Percentiles rank a stretch among this genome's conserved stretches.
phyloP scores from a whole-genome alignment of 2,329 filamentous ascomycete species.

The Gnomoniopsis smithogilvyi region DNA sequence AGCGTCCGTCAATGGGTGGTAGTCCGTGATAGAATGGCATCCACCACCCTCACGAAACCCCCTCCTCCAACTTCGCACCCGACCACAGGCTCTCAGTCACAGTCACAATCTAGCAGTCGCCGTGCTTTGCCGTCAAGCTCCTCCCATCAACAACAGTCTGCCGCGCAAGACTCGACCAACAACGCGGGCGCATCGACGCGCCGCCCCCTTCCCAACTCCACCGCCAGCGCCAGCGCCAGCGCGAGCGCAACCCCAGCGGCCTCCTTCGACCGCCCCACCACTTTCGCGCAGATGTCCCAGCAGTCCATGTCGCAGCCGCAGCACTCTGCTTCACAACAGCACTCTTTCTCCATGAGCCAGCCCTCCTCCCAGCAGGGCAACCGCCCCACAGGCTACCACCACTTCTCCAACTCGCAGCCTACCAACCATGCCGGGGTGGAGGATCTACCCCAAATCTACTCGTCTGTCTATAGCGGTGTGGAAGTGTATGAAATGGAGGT shows the following conservation, averaged over 20 bases:
- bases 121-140: conserved; percentile 24
- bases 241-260: not conserved
- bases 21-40: conserved; percentile 30
- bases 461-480: conserved; percentile 89
- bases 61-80: conserved; percentile 18
- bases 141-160: conserved; percentile 2
- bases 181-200: not conserved
- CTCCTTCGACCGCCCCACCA: conserved; percentile 19
- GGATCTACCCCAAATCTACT: conserved; percentile 57
- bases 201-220: conserved; percentile 9
- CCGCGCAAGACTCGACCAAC: not conserved
- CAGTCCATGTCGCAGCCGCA: conserved; percentile 26
- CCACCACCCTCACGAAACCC: conserved; percentile 31
- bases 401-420: conserved; percentile 34
- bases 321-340: conserved; percentile 47
- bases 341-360: conserved; percentile 57
- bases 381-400: conserved; percentile 34
- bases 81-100: conserved; percentile 19
- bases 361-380: conserved; percentile 42
- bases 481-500: conserved; percentile 99
- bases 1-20: conserved; percentile 16
- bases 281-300: conserved; percentile 23
- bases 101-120: not conserved
- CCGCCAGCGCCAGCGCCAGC: not conserved
- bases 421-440: conserved; percentile 34